A percentile compares a stretch with the other conserved stretches of the same genome.
phyloP scores from a whole-genome alignment of 805 yeast genomes.

The Saturnispora zaruensis region DNA sequence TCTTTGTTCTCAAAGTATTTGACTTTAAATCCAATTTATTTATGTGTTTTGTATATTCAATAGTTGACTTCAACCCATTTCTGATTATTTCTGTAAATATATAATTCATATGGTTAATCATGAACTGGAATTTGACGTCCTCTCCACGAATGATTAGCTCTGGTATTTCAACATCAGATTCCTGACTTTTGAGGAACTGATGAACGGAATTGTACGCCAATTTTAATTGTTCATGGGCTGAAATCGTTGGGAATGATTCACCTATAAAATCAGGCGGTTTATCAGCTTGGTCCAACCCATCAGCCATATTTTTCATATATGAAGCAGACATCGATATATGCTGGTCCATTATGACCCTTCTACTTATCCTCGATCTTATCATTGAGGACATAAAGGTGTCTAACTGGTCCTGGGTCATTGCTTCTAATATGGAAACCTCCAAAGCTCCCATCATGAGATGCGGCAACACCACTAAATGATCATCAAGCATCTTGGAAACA shows the following conservation, averaged over 20 bases:
- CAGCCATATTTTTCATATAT: slow-evolving; percentile 31
- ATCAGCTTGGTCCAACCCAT: slow-evolving; percentile 33
- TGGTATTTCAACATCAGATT: slow-evolving; percentile 59
- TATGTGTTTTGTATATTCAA: slow-evolving; percentile 34
- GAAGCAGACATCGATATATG: slow-evolving; percentile 73
- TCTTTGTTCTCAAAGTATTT: slow-evolving; percentile 27
- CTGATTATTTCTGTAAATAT: slow-evolving; percentile 81
- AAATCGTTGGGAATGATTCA: slow-evolving; percentile 74
- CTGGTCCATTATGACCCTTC: slow-evolving; percentile 87
- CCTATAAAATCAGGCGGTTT: slow-evolving; percentile 55
- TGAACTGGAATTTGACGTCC: slow-evolving; percentile 65
- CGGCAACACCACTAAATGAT: slow-evolving; percentile 74
- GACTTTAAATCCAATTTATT: slow-evolving; percentile 16
- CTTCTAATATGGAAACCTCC: slow-evolving; percentile 57
- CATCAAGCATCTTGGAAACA: slow-evolving; percentile 58
- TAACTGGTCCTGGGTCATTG: slow-evolving; percentile 51
- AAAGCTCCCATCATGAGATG: slow-evolving; percentile 90
- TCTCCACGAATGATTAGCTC: slow-evolving; percentile 71
- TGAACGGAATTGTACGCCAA: slow-evolving; percentile 46
- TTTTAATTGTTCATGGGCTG: slow-evolving; percentile 58
- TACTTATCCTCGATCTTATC: slow-evolving; percentile 76
- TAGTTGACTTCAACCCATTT: slow-evolving; percentile 78
- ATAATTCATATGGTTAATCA: slow-evolving; percentile 80
- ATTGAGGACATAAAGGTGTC: slow-evolving; percentile 71
- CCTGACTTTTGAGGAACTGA: slow-evolving; percentile 42